Percentiles rank a stretch among this genome's conserved stretches.
phyloP scores from a whole-genome alignment of 2,329 filamentous ascomycete genomes.

The Phoma herbarum region DNA sequence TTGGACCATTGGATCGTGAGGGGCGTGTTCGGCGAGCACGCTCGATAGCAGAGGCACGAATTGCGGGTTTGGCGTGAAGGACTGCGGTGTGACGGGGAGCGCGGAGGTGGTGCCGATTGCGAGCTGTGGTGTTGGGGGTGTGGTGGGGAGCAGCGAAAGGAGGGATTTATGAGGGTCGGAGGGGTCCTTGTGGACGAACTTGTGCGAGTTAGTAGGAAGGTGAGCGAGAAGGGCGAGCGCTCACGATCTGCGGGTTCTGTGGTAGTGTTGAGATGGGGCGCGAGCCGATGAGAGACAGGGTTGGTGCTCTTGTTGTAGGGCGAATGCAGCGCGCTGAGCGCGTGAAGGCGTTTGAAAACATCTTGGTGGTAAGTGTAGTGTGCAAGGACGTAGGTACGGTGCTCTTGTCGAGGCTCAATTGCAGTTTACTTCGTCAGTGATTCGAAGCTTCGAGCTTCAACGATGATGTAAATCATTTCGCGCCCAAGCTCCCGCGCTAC shows the following conservation, averaged over 20 bases:
- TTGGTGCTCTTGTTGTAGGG: conserved; percentile 19
- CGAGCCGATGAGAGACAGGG: conserved; percentile 35
- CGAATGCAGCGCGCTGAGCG: conserved; percentile 32
- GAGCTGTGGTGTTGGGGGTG: conserved; percentile 62
- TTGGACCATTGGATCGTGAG: conserved; percentile 64
- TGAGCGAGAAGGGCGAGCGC: not conserved
- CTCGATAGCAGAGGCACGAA: conserved; percentile 66
- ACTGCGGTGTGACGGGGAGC: conserved; percentile 65
- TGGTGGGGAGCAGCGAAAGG: conserved; percentile 65
- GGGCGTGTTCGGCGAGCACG: conserved; percentile 63
- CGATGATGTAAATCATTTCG: conserved; percentile 25
- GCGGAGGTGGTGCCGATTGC: conserved; percentile 64
- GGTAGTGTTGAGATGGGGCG: conserved; percentile 52
- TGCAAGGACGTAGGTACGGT: not conserved
- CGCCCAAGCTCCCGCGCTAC: conserved; percentile 28
- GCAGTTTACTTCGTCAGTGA: too few relatives aligned
- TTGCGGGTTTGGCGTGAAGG: conserved; percentile 63
- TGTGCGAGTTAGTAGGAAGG: conserved; percentile 6
- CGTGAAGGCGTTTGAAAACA: conserved; percentile 33
- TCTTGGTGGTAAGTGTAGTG: conserved; percentile 9
- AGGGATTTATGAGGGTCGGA: conserved; percentile 53
- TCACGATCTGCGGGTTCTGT: conserved; percentile 55
- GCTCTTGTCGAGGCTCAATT: conserved; percentile 8
- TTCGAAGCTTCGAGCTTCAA: conserved; percentile 2
- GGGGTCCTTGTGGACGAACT: conserved; percentile 63